Evolutionary conservation across 2,329 filamentous ascomycete genomes (phyloP), one percentile per base, ranked within the genome.

Genomic region (Nectriaceae sp.): DNA sequence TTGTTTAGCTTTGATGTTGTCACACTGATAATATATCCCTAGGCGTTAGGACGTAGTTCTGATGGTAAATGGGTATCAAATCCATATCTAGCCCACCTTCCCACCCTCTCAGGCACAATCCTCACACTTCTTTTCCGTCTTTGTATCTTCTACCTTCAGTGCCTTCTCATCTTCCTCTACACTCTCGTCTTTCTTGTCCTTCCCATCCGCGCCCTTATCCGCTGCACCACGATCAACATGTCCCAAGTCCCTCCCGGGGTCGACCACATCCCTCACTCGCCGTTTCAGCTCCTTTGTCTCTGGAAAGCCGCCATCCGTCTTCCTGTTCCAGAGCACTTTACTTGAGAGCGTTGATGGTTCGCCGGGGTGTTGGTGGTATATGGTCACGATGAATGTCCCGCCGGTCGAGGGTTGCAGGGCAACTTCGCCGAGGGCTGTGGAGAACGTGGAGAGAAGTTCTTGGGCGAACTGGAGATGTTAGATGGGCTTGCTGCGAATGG

Each of bases 391-490:
- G 64, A 97, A 99, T 3, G 88, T 76, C 0, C 94, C 93, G 16
- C 93, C 91, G 0, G 90, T 95, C 13, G 84, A 78, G 1, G 94
- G 94, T 56, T 95, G 83, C 6, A 99, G 80, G 15, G 93, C 85
- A 10, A 97, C 87, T 69, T 97, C 93, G 52, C 91, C 92, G 2
- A 97, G 80, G 38, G 83, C 78, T 2, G 85, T 89, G 46, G 83
- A 83, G 73, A 99, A 99, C 1, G 93, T 99, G 2, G 90, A 96
- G 31, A 99, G 84, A 38, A 99, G 84, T 70, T 97, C 94, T 77
- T 97, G 94, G 41, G 87, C 93, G 69, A 88, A 97, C 89, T 96
- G 59, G 16, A 26, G 4, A 40, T 39, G 16, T 39, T 39, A 39
- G 37, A 21, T 10, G 20, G 10, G 37, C 10, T 11, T 21, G 37